Conservation (phyloP, 805 yeast genomes). For the Yamadazyma endophytica region DNA sequence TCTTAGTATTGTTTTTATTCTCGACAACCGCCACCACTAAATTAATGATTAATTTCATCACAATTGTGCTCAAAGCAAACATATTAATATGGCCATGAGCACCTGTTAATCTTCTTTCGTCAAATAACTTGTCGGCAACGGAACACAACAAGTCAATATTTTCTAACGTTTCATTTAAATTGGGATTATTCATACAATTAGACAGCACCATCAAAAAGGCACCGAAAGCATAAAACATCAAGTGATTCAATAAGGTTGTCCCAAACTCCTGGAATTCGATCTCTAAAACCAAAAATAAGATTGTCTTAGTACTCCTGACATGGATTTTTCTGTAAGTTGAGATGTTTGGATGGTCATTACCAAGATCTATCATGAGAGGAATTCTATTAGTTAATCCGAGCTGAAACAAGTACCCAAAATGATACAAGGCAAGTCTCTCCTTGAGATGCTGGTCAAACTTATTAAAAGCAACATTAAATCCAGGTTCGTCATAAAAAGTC, state of each 20-base stretch:
- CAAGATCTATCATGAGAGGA: slow-evolving; percentile 19
- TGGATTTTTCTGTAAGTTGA: slow-evolving; percentile 19
- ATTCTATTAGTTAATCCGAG: slow-evolving; percentile 26
- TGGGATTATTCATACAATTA: slow-evolving; percentile 19
- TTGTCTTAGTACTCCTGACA: slow-evolving; percentile 27
- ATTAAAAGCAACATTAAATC: slow-evolving; percentile 14
- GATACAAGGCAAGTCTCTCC: slow-evolving; percentile 12
- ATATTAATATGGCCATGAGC: slow-evolving; percentile 1
- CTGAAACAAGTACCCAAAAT: slow-evolving; percentile 23
- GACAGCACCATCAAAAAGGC: slow-evolving; percentile 25
- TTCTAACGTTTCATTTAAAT: slow-evolving; percentile 13
- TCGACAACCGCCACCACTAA: slow-evolving; percentile 7
- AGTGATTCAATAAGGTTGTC: slow-evolving; percentile 18
- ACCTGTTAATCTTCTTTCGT: background rate
- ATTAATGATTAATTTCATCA: slow-evolving; percentile 10
- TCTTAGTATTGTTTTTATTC: slow-evolving; percentile 1
- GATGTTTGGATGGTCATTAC: slow-evolving; percentile 11
- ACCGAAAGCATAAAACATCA: slow-evolving; percentile 21
- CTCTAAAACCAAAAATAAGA: slow-evolving; percentile 18
- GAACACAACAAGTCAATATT: slow-evolving; percentile 22
- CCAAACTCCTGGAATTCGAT: slow-evolving; percentile 14
- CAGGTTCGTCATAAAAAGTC: slow-evolving; percentile 29
- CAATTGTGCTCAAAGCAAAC: slow-evolving; percentile 3
- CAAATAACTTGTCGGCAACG: slow-evolving; percentile 7
- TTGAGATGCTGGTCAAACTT: background rate